Percentiles rank a stretch among this genome's conserved stretches.
Conservation (phyloP, 306 rosid genomes). For the Casuarina glauca region DNA sequence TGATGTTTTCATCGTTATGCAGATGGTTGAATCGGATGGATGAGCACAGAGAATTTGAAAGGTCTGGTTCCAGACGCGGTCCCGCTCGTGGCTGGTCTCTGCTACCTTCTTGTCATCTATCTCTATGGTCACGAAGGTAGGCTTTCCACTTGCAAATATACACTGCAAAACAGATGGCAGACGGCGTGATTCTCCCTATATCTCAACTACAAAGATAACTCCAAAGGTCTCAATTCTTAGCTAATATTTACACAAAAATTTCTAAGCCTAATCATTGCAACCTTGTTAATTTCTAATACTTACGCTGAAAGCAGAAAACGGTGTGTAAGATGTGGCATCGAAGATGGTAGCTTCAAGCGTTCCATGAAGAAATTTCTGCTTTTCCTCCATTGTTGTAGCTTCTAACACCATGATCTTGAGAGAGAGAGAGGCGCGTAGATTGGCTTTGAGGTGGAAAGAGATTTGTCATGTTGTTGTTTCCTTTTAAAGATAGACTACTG, state of each 20-base stretch:
- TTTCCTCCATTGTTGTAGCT: constrained; percentile 51
- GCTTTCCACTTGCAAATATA: constrained; percentile 54
- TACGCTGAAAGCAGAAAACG: constrained; percentile 73
- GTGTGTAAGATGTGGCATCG: constrained; percentile 69
- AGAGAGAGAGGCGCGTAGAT: constrained; percentile 3
- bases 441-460: constrained; percentile 21
- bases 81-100: constrained; percentile 52
- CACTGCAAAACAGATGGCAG: constrained; percentile 48
- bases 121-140: constrained; percentile 68
- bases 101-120: constrained; percentile 62
- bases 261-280: too few species aligned
- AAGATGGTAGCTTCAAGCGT: constrained; percentile 90
- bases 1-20: constrained; percentile 65
- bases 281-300: constrained; percentile 17
- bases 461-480: constrained; percentile 18
- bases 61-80: constrained; percentile 89
- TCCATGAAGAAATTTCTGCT: constrained; percentile 67
- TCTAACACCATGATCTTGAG: constrained; percentile 10
- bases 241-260: too few species aligned
- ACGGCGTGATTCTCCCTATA: not conserved
- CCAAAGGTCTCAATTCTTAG: too few species aligned
- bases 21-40: constrained; percentile 53
- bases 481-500: constrained; percentile 35
- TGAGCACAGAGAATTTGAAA: constrained; percentile 82
- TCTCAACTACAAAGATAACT: too few species aligned